Evolutionary conservation across 163 green algal genomes (phyloP).

Genomic region (Scenedesmus sp.): DNA sequence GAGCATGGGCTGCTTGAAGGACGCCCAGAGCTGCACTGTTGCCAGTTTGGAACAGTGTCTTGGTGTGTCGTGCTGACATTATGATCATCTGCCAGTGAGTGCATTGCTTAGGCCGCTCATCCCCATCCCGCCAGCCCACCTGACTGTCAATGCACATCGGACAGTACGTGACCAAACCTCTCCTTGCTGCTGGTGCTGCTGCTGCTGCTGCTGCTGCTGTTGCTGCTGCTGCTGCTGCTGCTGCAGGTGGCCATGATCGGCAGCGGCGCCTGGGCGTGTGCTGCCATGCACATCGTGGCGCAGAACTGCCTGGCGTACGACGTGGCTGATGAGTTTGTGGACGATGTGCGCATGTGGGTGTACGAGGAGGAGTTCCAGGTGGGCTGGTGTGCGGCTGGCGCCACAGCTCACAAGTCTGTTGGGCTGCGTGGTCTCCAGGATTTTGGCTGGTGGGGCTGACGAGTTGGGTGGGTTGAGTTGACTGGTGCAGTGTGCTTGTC

Average conservation of each 20-base stretch:
- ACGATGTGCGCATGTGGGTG: slow-evolving; percentile 83
- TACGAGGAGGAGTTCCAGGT: slow-evolving; percentile 81
- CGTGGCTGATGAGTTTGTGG: slow-evolving; percentile 69
- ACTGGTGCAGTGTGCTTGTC: too few species aligned
- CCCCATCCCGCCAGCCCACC: too few species aligned
- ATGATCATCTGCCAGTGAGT: too few species aligned
- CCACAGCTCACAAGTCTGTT: too few species aligned
- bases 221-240: slow-evolving; percentile 10
- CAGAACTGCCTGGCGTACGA: slow-evolving; percentile 69
- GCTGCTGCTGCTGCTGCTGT: not conserved
- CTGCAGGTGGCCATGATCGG: slow-evolving; percentile 79
- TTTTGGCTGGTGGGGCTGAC: not conserved
- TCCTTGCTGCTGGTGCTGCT: not conserved
- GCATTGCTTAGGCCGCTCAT: too few species aligned
- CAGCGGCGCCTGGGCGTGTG: slow-evolving; percentile 76
- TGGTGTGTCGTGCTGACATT: too few species aligned
- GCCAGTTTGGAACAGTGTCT: too few species aligned
- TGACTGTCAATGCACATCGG: too few species aligned
- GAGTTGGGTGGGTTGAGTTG: too few species aligned
- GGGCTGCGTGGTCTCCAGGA: not conserved
- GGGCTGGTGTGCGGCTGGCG: not conserved
- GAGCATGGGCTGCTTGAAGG: not conserved
- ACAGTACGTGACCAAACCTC: too few species aligned
- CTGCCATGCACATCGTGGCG: slow-evolving; percentile 73
- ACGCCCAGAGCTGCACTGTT: too few species aligned